Evolutionary conservation across 2,329 filamentous ascomycete genomes (phyloP), one percentile per base, ranked within the genome.

Genomic region (Pseudonectria buxi): DNA sequence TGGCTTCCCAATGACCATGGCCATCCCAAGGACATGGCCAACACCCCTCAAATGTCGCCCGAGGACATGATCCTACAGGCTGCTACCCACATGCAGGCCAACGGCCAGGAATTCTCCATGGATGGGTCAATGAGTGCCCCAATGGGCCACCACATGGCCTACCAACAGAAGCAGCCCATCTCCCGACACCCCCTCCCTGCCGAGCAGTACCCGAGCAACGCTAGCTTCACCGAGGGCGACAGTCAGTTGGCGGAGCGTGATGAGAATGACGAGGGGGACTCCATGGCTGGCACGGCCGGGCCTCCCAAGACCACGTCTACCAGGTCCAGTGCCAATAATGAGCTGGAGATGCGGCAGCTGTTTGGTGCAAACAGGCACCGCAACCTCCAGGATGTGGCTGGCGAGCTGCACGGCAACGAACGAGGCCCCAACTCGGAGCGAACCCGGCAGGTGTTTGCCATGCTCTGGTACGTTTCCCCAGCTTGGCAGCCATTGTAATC

Each of bases 391-490:
- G 83, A 89, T 7, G 80, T 90, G 12, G 85, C 85, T 3, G 69
- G 72, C 24, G 83, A 89, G 58, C 72, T 89, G 16, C 83, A 87
- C 46, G 81, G 81, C 29, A 87, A 86, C 48, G 85, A 90, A 55
- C 73, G 83, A 35, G 86, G 84, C 0, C 83, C 85, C 10, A 84
- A 86, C 56, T 86, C 85, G 2, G 86, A 94, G 61, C 78, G 87
- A 50, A 83, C 83, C 15, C 83, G 87, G 42, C 86, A 92, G 57
- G 76, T 92, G 7, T 92, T 92, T 63, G 86, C 86, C 14, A 90
- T 94, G 84, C 70, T 90, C 32, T 94, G 86, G 86, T 89, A 71
- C 52, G 78, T 28, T 12, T 12, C 24, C 14, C 26, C 9, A 11
- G 11, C n/a, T 34, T 62, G 32, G 9, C n/a, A 29, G 38, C 6